These are phyloP conservation scores for Bipolaris sorokiniana DNA, from an alignment of 2,329 filamentous ascomycete genomes.

Conservation along the genomic window DNA sequence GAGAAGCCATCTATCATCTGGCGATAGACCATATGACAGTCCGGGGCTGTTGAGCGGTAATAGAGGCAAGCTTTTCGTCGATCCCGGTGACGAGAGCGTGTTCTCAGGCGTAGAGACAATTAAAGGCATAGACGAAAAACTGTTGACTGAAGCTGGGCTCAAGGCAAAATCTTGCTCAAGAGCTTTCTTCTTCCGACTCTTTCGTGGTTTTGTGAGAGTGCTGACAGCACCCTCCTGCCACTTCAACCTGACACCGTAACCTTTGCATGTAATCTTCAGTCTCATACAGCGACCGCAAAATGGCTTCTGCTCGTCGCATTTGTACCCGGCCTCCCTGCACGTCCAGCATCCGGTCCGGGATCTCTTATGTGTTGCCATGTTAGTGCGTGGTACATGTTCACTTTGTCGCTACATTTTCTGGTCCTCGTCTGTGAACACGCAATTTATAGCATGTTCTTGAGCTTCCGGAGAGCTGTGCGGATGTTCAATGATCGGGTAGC, in stretches of 20 bases:
- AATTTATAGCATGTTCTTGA: background rate
- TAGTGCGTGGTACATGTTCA: constrained; percentile 12
- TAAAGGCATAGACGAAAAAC: constrained; percentile 21
- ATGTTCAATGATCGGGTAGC: background rate
- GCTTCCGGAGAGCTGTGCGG: background rate
- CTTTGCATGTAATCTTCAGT: constrained; percentile 39
- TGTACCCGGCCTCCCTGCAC: constrained; percentile 42
- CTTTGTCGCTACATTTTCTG: background rate
- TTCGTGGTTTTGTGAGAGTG: constrained; percentile 21
- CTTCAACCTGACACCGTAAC: constrained; percentile 39
- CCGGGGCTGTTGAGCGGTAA: constrained; percentile 9
- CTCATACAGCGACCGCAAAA: constrained; percentile 36
- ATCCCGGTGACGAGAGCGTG: constrained; percentile 14
- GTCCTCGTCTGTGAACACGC: background rate
- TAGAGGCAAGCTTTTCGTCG: constrained; percentile 13
- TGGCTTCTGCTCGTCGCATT: constrained; percentile 43
- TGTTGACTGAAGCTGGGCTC: constrained; percentile 25
- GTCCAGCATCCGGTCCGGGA: constrained; percentile 43
- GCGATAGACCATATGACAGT: constrained; percentile 22
- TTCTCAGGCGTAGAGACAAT: constrained; percentile 5
- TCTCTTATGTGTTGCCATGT: constrained; percentile 35
- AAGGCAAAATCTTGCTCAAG: constrained; percentile 5
- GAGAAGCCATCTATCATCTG: constrained; percentile 31
- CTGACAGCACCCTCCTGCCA: constrained; percentile 32
- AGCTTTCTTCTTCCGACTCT: constrained; percentile 22